Evolutionary conservation across 345 rosid genomes (phyloP), one percentile per base, ranked within the genome.

Genomic region (Passiflora organensis): DNA sequence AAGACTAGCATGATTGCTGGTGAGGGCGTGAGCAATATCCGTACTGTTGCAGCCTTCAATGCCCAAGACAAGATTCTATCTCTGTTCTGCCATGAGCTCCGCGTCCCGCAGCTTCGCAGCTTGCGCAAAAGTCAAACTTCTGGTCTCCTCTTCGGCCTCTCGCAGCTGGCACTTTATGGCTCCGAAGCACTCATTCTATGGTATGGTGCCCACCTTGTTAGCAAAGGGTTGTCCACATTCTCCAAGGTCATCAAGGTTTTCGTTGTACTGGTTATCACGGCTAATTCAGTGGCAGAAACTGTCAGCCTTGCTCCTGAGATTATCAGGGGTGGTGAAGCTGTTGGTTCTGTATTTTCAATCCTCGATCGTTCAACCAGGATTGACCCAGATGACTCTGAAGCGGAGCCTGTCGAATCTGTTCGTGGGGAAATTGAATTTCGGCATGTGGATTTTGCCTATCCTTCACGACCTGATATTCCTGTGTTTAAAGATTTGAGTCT

Each of bases 301-400:
- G 99, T 93, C 41, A 93, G 97, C 70, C 97, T 93, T 37, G 99
- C 99, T 44, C 99, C 99, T n/a, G 99, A 93, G 78, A 93, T 93
- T 48, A 78, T 93, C 50, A 74, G 97, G 32, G 99, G 99, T 19
- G 97, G 99, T 54, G 99, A 93, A 75, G 89, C 99, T 0, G 95
- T 89, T 6, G 99, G 99, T 58, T 93, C 99, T 0, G 99, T 93
- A 20, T 93, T 93, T 72, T 82, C 96, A 1, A 83, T 89, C 24
- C 65, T 93, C 62, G 97, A 93, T 61, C 75, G 91, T 14, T 75
- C 82, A 9, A 93, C 97, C 9, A 69, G 70, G 66, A 93, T 93
- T 43, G 99, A 93, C 60, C 87, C 97, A 0, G 97, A 93, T 42
- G 99, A 93, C 69, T 89, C 95, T 1, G 91, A 86, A 64, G 91